phyloP scores from a whole-genome alignment of 2,329 filamentous ascomycete species.

The Fusarium aywerte region DNA sequence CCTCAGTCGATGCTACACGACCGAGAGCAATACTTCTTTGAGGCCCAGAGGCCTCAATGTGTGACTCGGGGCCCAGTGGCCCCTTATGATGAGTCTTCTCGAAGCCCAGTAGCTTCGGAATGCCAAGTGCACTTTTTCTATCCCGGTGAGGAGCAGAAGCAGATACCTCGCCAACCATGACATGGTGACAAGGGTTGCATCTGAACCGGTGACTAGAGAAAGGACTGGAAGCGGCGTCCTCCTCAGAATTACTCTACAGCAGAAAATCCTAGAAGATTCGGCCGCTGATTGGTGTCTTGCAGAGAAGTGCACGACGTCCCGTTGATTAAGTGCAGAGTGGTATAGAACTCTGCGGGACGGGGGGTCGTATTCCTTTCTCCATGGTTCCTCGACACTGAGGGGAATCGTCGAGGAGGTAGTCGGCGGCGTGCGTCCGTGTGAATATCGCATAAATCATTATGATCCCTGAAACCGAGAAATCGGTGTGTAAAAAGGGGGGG shows the following conservation, averaged over 20 bases:
- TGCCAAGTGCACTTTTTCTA: conserved; percentile 20
- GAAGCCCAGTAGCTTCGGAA: conserved; percentile 35
- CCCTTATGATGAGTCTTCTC: conserved; percentile 29
- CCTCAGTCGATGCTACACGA: conserved; percentile 30
- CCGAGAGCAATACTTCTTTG: not conserved
- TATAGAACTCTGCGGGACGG: not conserved
- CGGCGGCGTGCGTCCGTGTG: conserved; percentile 1
- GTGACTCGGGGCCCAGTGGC: conserved; percentile 23
- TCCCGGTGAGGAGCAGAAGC: conserved; percentile 11
- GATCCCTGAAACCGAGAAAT: conserved; percentile 30
- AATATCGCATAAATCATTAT: conserved; percentile 22
- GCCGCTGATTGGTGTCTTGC: conserved; percentile 12
- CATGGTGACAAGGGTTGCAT: not conserved
- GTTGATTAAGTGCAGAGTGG: not conserved
- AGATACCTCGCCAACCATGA: not conserved
- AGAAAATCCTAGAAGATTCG: conserved; percentile 1
- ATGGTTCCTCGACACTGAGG: not conserved
- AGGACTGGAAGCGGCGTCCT: conserved; percentile 12
- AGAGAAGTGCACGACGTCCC: not conserved
- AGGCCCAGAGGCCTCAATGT: conserved; percentile 27
- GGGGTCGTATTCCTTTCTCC: not conserved
- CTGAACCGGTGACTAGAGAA: conserved; percentile 18
- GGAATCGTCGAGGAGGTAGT: not conserved
- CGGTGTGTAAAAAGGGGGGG: conserved; percentile 2
- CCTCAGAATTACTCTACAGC: not conserved